A percentile compares a stretch with the other conserved stretches of the same genome.
Conservation (phyloP, 1,284 basidiomycete species). For the Rhodofomes roseus region DNA sequence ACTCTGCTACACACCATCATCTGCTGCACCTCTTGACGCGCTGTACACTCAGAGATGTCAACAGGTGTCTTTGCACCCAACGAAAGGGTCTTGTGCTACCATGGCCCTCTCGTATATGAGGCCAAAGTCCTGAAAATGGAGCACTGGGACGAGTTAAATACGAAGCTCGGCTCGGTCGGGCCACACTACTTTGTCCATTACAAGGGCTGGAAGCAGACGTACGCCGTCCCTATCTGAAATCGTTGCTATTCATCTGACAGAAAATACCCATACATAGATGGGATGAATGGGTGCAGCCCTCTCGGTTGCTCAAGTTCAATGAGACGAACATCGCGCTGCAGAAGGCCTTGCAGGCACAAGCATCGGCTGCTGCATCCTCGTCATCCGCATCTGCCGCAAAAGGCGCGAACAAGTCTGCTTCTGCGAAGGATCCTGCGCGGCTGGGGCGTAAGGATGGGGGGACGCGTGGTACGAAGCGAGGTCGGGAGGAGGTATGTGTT, state of each 20-base stretch:
- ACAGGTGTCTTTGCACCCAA: slow-evolving; percentile 40
- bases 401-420: slow-evolving; percentile 28
- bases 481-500: slow-evolving; percentile 51
- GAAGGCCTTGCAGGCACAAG: slow-evolving; percentile 40
- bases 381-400: slow-evolving; percentile 22
- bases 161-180: slow-evolving; percentile 64
- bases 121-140: slow-evolving; percentile 89
- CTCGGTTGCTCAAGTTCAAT: slow-evolving; percentile 83
- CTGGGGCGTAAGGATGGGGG: slow-evolving; percentile 42
- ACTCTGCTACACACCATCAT: neutral
- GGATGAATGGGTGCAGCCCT: slow-evolving; percentile 96
- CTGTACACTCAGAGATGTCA: slow-evolving; percentile 10
- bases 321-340: slow-evolving; percentile 85
- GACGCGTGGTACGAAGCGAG: slow-evolving; percentile 60
- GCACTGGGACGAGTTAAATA: slow-evolving; percentile 69
- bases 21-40: neutral
- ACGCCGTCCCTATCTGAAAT: slow-evolving; percentile 32
- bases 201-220: slow-evolving; percentile 99
- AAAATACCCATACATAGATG: slow-evolving; percentile 50
- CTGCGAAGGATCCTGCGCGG: slow-evolving; percentile 34
- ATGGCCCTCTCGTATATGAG: slow-evolving; percentile 93
- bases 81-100: slow-evolving; percentile 90
- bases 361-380: slow-evolving; percentile 23
- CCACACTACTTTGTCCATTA: slow-evolving; percentile 96
- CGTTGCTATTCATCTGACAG: slow-evolving; percentile 1